These are phyloP conservation scores for Colletotrichum sp. DNA, from an alignment of 2,329 filamentous ascomycete genomes.

Conservation along the genomic window DNA sequence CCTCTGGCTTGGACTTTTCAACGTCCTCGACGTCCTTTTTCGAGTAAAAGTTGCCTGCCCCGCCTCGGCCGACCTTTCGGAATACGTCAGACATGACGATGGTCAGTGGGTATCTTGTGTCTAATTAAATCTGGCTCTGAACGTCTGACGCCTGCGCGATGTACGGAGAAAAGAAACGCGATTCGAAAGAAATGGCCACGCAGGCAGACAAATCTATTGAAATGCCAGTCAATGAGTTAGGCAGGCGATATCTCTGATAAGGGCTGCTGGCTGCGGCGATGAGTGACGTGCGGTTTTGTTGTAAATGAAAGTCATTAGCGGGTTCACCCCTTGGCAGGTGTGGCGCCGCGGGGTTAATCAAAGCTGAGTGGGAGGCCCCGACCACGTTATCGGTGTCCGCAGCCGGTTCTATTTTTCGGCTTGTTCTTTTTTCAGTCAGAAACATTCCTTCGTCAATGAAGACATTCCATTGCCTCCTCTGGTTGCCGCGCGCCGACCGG, in stretches of 20 bases:
- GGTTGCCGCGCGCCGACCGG: conserved; percentile 2
- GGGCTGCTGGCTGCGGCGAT: background rate
- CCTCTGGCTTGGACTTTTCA: conserved; percentile 30
- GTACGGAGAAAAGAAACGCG: background rate
- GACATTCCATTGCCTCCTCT: background rate
- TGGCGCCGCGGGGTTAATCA: conserved; percentile 20
- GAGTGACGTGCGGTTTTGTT: conserved; percentile 11
- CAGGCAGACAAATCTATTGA: background rate
- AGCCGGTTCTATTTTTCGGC: background rate
- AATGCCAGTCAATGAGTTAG: background rate
- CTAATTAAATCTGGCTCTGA: background rate
- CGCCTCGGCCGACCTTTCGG: conserved; percentile 63
- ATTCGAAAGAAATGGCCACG: background rate
- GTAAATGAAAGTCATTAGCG: conserved; percentile 4
- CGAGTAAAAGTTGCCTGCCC: conserved; percentile 67
- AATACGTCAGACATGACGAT: conserved; percentile 44
- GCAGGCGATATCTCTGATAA: background rate
- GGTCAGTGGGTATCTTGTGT: background rate
- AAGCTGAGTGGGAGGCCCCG: background rate
- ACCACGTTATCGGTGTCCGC: background rate
- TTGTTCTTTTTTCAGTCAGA: background rate
- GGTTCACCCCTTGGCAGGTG: background rate
- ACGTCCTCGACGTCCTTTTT: conserved; percentile 56
- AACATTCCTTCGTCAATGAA: conserved; percentile 3
- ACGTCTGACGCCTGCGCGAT: background rate